Base-by-base conservation (phyloP, 2,329 filamentous ascomycete genomes). In the Nemania sp. region DNA sequence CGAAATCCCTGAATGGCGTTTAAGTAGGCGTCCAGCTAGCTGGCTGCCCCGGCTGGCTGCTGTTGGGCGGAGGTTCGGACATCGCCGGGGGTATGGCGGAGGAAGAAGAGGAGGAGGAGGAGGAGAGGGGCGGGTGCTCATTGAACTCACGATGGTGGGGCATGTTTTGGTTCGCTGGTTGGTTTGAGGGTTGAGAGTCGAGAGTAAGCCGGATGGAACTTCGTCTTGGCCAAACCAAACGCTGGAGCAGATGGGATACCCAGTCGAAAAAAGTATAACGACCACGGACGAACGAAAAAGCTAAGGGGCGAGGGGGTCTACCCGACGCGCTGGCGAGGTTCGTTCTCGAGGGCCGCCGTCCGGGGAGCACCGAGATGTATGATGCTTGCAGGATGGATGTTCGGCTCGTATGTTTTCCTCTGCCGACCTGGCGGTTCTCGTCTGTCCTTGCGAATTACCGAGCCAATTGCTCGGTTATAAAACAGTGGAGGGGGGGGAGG, bases 61-160 rank as follows among this genome's bases (percentile, higher is more conserved):
- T 29, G 25, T 49, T 40, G 45, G 34, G 42, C 29, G 21, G 42
- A 29, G 21, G 34, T 18, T n/a, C 48, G 29, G 29, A 40, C 34
- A 46, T 29, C 40, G 47, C 40, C 35, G 54, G 43, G 11, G 17
- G 39, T 11, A 47, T 56, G 35, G 39, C 25, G 45, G 40, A 52
- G 17, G 42, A 46, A 50, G 7, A 7, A 35, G 7, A 35, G 34
- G 13, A 7, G 13, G 34, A 7, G 7, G 7, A 35, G 34, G 34
- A 35, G 34, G 34, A 13, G 7, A 7, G 34, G 34, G 13, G 34
- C 34, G 45, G 32, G 46, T 52, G 35, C 40, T 62, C n/a, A 45
- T 48, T n/a, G 20, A 59, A 64, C 59, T 64, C 62, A 62, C 62
- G 58, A 51, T 59, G 35, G 50, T 40, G 59, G 60, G 59, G 39